phyloP scores from a whole-genome alignment of 2,329 filamentous ascomycete species.

The Taxawa tesnikishii region DNA sequence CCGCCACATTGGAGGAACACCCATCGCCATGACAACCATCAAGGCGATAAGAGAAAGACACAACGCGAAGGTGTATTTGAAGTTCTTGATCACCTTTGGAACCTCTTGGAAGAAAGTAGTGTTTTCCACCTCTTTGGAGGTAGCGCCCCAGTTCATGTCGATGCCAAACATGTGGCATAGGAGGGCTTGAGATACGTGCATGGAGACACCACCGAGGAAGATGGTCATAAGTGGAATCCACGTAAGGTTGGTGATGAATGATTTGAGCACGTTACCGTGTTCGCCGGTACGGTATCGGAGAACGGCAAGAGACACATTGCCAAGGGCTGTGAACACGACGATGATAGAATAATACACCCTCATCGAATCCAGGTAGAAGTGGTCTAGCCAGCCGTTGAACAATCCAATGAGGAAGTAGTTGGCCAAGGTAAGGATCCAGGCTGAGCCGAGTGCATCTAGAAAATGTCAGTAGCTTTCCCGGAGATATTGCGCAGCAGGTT shows the following conservation, averaged over 20 bases:
- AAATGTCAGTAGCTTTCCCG: no score
- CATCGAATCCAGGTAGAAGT: conserved; percentile 70
- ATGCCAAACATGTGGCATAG: conserved; percentile 25
- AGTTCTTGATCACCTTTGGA: conserved; percentile 40
- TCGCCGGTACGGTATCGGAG: conserved; percentile 63
- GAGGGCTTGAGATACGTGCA: conserved; percentile 26
- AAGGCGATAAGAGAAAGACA: conserved; percentile 33
- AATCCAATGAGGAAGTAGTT: conserved; percentile 69
- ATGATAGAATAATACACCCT: conserved; percentile 71
- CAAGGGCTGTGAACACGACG: conserved; percentile 63
- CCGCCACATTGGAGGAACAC: conserved; percentile 40
- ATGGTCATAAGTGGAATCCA: conserved; percentile 43
- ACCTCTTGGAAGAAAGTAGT: conserved; percentile 45
- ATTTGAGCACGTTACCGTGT: conserved; percentile 42
- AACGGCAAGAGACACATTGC: conserved; percentile 61
- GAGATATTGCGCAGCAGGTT: no score
- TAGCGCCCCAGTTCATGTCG: conserved; percentile 38
- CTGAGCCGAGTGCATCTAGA: conserved; percentile 64
- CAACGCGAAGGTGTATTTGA: conserved; percentile 42
- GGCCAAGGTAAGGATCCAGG: conserved; percentile 58
- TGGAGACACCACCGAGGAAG: conserved; percentile 26
- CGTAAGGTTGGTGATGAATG: conserved; percentile 44
- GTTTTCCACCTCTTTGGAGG: conserved; percentile 44
- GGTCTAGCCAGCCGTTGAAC: conserved; percentile 66
- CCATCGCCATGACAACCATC: conserved; percentile 45